Conservation (phyloP, 371 early-diverging fungal species). For the Apophysomyces ossiformis region DNA sequence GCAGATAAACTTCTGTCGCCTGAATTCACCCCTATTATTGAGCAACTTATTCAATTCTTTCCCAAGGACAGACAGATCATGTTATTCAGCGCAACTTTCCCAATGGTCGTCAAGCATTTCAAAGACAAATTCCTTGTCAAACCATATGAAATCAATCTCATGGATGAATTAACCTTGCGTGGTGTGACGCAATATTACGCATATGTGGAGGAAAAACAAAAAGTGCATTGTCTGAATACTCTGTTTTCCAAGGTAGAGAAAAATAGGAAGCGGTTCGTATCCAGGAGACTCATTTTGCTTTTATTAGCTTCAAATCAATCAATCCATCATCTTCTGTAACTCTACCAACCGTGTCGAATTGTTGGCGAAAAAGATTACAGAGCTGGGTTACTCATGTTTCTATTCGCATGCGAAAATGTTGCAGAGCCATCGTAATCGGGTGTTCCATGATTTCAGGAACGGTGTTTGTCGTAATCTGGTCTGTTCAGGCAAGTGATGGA, state of each 20-base stretch:
- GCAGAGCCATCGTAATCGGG: slow-evolving; percentile 96
- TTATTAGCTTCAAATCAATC: slow-evolving; percentile 90
- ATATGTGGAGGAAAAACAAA: slow-evolving; percentile 96
- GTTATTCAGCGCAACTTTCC: slow-evolving; percentile 99
- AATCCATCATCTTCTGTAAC: slow-evolving; percentile 99
- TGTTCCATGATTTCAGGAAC: slow-evolving; percentile 97
- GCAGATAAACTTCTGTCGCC: slow-evolving; percentile 97
- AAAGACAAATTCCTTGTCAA: slow-evolving; percentile 91
- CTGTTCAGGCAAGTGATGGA: slow-evolving; percentile 68
- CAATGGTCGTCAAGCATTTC: slow-evolving; percentile 92
- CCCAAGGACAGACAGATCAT: slow-evolving; percentile 91
- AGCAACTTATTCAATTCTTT: slow-evolving; percentile 86
- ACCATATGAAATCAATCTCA: slow-evolving; percentile 97
- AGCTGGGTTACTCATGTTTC: slow-evolving; percentile 97
- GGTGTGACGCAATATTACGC: slow-evolving; percentile 99
- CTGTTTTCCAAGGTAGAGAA: slow-evolving; percentile 82
- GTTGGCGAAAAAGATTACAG: slow-evolving; percentile 97
- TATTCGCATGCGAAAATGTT: slow-evolving; percentile 98
- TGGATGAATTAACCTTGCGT: slow-evolving; percentile 97
- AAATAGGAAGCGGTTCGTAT: neutral
- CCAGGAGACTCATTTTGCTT: neutral
- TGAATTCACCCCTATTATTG: slow-evolving; percentile 95
- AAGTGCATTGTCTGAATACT: slow-evolving; percentile 97
- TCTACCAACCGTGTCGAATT: slow-evolving; percentile 96
- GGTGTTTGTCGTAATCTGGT: slow-evolving; percentile 95